Base-by-base conservation (phyloP, 805 yeast genomes). In the Ogataea nitratoaversa region DNA sequence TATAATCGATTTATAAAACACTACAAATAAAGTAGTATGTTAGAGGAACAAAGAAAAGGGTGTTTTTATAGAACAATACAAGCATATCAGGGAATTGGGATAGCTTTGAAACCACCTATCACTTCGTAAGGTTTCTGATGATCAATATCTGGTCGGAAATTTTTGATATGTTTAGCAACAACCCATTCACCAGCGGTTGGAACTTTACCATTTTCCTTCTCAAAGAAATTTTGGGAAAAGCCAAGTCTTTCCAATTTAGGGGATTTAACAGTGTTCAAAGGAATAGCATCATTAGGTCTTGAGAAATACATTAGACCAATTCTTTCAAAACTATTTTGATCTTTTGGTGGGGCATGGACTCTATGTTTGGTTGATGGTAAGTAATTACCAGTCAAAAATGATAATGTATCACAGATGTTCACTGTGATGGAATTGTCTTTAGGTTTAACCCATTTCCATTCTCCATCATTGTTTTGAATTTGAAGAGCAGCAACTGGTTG, bases 401-500 rank as follows among this genome's bases (percentile, higher is more conserved):
- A 52, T 24, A 64, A 50, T 0, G 67, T 62, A 42, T 64, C 68
- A 9, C 67, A 66, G 35, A 63, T 55, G 41, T 64, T 64, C 43
- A 65, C 62, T 19, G 62, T 61, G 27, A 63, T 57, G 3, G 64
- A 63, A 4, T 57, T 56, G 7, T 49, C 48, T 8, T 59, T 61
- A 2, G 67, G 68, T 38, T 53, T 56, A 22, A 64, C 65, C 43
- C 62, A 62, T 42, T 60, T 59, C 68, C 68, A 64, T 8, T 49
- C 44, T 1, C 66, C 68, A 29, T 52, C 43, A 16, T 54, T 40
- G 44, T 61, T 65, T 38, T 56, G 59, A 30, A 63, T 59, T 36
- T 64, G 68, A 19, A 64, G 53, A 4, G 66, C 67, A 2, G 65
- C 65, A 5, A 64, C 67, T 5, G 59, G 58, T 45, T 64, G 68